Evolutionary conservation across 768 basidiomycete genomes (phyloP), one percentile per base, ranked within the genome.

Genomic region (Suillus brevipes): DNA sequence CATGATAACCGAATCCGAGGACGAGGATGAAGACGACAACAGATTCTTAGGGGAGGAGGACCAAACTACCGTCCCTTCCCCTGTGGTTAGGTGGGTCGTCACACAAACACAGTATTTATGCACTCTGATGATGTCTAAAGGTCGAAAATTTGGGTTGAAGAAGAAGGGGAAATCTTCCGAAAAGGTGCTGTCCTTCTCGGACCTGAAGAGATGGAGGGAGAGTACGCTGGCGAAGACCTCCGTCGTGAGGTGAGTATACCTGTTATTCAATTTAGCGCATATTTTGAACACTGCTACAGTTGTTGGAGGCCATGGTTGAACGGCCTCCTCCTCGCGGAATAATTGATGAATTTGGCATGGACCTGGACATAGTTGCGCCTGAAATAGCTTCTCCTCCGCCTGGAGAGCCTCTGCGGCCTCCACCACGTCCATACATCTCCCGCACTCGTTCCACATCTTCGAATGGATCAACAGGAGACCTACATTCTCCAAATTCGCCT

Each of bases 111-210:
- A 57, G 16, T 18, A 13, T 12, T 18, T 28, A 40, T 49, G 45
- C 43, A 61, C 14, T 18, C n/a, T 23, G 13, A n/a, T 55, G 45
- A 38, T 34, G 1, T 36, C 16, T 20, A 18, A 23, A 90, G 92
- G 57, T 91, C 90, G 31, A 82, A 87, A 68, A 87, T 83, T 60
- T 93, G 92, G 89, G 90, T 96, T 0, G 92, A 88, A 63, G 97
- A 99, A 74, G 97, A 99, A 74, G 95, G 95, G 0, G 97, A 99
- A 77, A 91, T 99, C 47, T 98, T 98, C 80, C 83, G 96, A 49
- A 96, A 97, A 72, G 95, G 95, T 0, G 87, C 84, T 12, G 89
- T 89, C 4, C 80, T 98, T 23, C 80, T 94, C 10, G 89, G 89
- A 1, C 87, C 87, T 9, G 92, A 91, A 69, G 94, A 96, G 75